phyloP scores from a whole-genome alignment of 495 filamentous ascomycete species.

The Tetracladium setigerum region DNA sequence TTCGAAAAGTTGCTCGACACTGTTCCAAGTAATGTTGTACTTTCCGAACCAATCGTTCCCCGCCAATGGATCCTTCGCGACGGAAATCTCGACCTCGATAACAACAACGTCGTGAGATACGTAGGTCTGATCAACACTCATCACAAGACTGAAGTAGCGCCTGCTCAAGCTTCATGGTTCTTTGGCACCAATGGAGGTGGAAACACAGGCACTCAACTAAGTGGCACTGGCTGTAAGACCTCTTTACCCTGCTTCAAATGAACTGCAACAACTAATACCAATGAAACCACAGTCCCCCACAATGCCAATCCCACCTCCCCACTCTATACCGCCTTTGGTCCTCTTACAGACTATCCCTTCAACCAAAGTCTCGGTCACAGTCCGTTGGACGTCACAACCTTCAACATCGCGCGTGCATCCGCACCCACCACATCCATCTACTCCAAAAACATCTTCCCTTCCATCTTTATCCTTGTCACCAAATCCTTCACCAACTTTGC shows the following conservation, averaged over 20 bases:
- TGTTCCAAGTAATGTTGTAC: conserved; percentile 25
- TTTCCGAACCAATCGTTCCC: conserved; percentile 29
- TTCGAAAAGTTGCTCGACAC: conserved; percentile 36
- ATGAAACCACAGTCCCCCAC: neutral
- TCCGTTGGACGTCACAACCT: no score
- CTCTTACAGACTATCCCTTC: conserved; percentile 9
- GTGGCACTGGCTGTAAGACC: conserved; percentile 8
- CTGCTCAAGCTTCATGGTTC: conserved; percentile 3
- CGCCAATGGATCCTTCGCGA: conserved; percentile 8
- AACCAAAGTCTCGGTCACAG: neutral
- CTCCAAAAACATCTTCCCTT: no score
- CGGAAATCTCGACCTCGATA: conserved; percentile 7
- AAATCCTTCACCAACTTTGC: no score
- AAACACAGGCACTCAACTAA: conserved; percentile 5
- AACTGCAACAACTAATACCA: neutral
- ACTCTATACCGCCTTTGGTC: conserved; percentile 7
- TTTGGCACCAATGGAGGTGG: conserved; percentile 6
- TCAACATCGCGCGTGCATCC: no score
- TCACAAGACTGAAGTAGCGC: neutral
- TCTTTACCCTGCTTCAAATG: neutral
- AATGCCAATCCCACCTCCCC: neutral
- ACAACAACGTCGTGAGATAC: conserved; percentile 7
- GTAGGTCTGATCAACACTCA: conserved; percentile 3
- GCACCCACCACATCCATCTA: no score
- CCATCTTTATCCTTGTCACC: no score